Evolutionary conservation across 805 yeast genomes (phyloP).

Genomic region (Ogataea methylovora): DNA sequence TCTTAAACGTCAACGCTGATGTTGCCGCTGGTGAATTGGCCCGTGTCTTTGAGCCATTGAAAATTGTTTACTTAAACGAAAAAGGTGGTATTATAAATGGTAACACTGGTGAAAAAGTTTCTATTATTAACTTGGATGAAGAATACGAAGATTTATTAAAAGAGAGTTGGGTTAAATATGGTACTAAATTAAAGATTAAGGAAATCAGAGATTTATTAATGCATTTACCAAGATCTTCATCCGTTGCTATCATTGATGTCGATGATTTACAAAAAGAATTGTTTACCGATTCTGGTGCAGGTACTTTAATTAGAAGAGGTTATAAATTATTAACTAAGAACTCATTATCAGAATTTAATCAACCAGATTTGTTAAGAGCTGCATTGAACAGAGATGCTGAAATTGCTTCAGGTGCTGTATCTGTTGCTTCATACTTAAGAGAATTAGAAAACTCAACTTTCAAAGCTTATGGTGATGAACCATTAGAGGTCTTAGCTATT

Average conservation of each 20-base stretch:
- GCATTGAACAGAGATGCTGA: conserved; percentile 75
- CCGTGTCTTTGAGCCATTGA: conserved; percentile 92
- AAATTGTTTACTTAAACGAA: conserved; percentile 92
- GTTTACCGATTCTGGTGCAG: conserved; percentile 98
- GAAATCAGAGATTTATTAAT: conserved; percentile 93
- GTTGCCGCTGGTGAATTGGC: conserved; percentile 99
- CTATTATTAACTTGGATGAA: conserved; percentile 89
- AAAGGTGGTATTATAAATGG: conserved; percentile 97
- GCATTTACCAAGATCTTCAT: conserved; percentile 92
- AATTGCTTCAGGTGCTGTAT: conserved; percentile 57
- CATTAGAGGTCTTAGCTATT: conserved; percentile 87
- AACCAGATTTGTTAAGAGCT: conserved; percentile 68
- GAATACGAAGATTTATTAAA: conserved; percentile 87
- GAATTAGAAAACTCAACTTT: conserved; percentile 54
- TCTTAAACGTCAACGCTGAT: conserved; percentile 95
- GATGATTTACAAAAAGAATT: conserved; percentile 93
- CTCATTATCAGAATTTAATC: conserved; percentile 59
- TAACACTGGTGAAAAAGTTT: conserved; percentile 80
- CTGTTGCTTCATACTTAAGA: conserved; percentile 78
- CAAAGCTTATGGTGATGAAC: conserved; percentile 90
- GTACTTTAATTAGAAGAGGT: conserved; percentile 96
- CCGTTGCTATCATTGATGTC: conserved; percentile 95
- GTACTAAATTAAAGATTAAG: conserved; percentile 93
- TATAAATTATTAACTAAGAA: conserved; percentile 73
- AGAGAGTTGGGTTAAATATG: conserved; percentile 97